Conservation (phyloP, 768 basidiomycete genomes). For the Pholiota conissans region DNA sequence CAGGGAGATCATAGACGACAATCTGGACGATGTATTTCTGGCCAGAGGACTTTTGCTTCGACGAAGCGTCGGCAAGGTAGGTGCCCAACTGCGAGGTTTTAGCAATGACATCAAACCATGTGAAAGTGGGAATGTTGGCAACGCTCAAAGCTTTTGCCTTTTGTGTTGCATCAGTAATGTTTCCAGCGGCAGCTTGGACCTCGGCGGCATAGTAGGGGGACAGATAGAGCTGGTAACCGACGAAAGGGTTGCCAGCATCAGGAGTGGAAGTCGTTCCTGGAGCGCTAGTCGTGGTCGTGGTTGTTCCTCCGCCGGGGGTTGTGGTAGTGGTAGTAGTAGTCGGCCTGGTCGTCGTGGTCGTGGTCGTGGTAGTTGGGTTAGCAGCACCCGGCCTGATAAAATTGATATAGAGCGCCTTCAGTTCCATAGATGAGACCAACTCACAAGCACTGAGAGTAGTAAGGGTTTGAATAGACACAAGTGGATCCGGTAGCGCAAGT, state of each 20-base stretch:
- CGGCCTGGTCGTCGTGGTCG: conserved; percentile 19
- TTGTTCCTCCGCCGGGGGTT: conserved; percentile 14
- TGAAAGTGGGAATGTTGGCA: conserved; percentile 62
- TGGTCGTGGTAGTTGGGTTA: conserved; percentile 3
- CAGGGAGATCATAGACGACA: conserved; percentile 60
- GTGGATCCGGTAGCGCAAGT: conserved; percentile 38
- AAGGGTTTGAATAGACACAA: conserved; percentile 35
- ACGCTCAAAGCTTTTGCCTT: conserved; percentile 52
- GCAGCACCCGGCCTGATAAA: conserved; percentile 19
- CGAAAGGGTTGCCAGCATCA: conserved; percentile 52
- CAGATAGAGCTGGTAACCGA: conserved; percentile 52
- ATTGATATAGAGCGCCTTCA: not conserved
- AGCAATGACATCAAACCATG: conserved; percentile 57
- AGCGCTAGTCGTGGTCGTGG: conserved; percentile 21
- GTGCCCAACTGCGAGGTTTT: conserved; percentile 56
- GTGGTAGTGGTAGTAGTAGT: conserved; percentile 19
- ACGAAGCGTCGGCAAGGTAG: conserved; percentile 54
- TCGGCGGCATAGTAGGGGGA: conserved; percentile 59
- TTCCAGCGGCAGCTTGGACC: conserved; percentile 46
- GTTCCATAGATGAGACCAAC: conserved; percentile 9
- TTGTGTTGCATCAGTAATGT: conserved; percentile 48
- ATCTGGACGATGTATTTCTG: conserved; percentile 51
- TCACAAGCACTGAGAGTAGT: conserved; percentile 44
- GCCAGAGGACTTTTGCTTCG: conserved; percentile 44
- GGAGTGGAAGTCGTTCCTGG: conserved; percentile 34